These are phyloP conservation scores for Spathaspora arborariae DNA, from an alignment of 805 yeast species.

Conservation along the genomic window DNA sequence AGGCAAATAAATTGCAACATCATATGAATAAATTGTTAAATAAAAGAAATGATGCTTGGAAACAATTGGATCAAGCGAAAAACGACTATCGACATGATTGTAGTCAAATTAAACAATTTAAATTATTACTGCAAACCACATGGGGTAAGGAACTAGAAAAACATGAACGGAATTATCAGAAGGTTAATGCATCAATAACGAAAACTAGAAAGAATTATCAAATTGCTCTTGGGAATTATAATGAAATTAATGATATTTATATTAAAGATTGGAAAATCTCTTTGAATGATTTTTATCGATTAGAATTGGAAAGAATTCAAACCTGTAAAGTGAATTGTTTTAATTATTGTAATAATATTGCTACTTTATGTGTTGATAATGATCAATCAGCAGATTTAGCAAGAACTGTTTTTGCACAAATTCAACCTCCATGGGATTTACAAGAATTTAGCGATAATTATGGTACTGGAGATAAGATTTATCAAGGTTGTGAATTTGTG, in stretches of 20 bases:
- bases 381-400: constrained; percentile 75
- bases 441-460: constrained; percentile 46
- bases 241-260: constrained; percentile 60
- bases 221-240: constrained; percentile 47
- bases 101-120: constrained; percentile 52
- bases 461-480: constrained; percentile 64
- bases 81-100: constrained; percentile 56
- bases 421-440: constrained; percentile 60
- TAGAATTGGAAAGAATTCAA: constrained; percentile 72
- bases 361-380: constrained; percentile 72
- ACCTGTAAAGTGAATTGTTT: constrained; percentile 68
- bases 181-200: constrained; percentile 40
- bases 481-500: constrained; percentile 57
- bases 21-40: constrained; percentile 53
- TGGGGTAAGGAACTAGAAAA: constrained; percentile 72
- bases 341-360: constrained; percentile 71
- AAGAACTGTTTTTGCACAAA: constrained; percentile 62
- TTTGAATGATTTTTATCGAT: constrained; percentile 57
- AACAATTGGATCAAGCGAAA: constrained; percentile 36
- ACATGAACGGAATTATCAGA: constrained; percentile 51
- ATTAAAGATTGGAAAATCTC: constrained; percentile 67
- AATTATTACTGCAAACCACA: constrained; percentile 61
- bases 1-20: constrained; percentile 53
- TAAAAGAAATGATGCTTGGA: constrained; percentile 37
- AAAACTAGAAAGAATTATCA: constrained; percentile 54